These are phyloP conservation scores for Fraxinus latifolia DNA, from an alignment of 305 asterid genomes.

Conservation along the genomic window DNA sequence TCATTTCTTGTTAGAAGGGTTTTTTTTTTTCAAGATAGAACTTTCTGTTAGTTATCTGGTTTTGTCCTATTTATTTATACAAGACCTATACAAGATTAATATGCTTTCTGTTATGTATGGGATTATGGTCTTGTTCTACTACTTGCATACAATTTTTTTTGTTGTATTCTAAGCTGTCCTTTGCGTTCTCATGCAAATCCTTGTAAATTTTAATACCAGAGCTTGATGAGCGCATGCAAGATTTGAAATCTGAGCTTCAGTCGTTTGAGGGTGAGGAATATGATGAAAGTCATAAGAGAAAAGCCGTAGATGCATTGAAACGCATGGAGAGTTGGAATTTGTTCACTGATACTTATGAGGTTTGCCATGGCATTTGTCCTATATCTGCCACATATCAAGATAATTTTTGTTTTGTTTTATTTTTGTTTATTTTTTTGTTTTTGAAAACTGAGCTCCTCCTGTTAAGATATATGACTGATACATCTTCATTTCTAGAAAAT, in stretches of 20 bases:
- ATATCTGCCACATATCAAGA: neutral
- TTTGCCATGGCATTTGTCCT: conserved; percentile 29
- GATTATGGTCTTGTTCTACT: neutral
- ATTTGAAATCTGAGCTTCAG: conserved; percentile 84
- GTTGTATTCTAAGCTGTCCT: neutral
- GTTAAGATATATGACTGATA: conserved; percentile 7
- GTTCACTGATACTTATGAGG: conserved; percentile 79
- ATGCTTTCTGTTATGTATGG: conserved; percentile 7
- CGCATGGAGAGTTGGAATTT: conserved; percentile 99
- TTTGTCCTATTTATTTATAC: conserved; percentile 5
- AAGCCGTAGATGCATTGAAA: conserved; percentile 85
- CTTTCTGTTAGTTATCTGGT: neutral
- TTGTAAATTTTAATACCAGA: conserved; percentile 42
- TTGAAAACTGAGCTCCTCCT: neutral
- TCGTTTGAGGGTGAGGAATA: conserved; percentile 72
- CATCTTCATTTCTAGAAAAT: conserved; percentile 14
- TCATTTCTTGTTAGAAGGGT: neutral
- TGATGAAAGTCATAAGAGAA: conserved; percentile 70
- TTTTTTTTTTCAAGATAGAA: neutral
- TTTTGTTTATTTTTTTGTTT: neutral
- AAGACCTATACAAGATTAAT: neutral
- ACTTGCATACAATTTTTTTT: neutral
- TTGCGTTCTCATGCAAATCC: conserved; percentile 17
- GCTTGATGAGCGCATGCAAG: conserved; percentile 96
- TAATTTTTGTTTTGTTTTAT: neutral